phyloP scores from a whole-genome alignment of 495 filamentous ascomycete genomes.

The Elasticomyces elasticus region DNA sequence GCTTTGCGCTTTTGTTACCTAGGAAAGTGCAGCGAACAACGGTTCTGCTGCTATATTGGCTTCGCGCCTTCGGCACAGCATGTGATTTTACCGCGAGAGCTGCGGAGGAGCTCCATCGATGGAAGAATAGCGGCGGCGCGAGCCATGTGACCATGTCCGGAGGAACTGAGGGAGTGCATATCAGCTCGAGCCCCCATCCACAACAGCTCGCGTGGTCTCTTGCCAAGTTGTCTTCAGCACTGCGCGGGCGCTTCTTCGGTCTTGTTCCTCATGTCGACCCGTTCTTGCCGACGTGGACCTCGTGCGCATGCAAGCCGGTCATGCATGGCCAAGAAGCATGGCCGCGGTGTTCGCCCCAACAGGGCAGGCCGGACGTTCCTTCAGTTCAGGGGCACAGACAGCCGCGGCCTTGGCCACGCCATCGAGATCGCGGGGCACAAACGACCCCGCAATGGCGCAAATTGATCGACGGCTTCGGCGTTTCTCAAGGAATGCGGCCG shows the following conservation, averaged over 20 bases:
- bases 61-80: not conserved
- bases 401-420: too few species aligned
- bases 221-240: not conserved
- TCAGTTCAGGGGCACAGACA: too few species aligned
- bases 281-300: not conserved
- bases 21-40: not conserved
- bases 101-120: conserved; percentile 7
- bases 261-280: not conserved
- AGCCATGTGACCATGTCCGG: conserved; percentile 11
- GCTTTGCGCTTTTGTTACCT: not conserved
- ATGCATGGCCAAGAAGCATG: too few species aligned
- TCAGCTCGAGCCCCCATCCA: not conserved
- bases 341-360: too few species aligned
- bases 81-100: not conserved
- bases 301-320: too few species aligned
- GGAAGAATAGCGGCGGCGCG: conserved; percentile 2
- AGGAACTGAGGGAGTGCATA: not conserved
- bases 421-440: not conserved
- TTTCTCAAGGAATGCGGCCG: not conserved
- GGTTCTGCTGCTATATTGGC: not conserved
- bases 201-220: not conserved
- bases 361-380: too few species aligned
- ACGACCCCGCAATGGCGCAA: not conserved
- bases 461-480: not conserved
- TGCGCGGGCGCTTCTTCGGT: not conserved